Percentiles rank a stretch among this genome's conserved stretches.
phyloP scores from a whole-genome alignment of 768 basidiomycete species.

The Chalciporus piperatus region DNA sequence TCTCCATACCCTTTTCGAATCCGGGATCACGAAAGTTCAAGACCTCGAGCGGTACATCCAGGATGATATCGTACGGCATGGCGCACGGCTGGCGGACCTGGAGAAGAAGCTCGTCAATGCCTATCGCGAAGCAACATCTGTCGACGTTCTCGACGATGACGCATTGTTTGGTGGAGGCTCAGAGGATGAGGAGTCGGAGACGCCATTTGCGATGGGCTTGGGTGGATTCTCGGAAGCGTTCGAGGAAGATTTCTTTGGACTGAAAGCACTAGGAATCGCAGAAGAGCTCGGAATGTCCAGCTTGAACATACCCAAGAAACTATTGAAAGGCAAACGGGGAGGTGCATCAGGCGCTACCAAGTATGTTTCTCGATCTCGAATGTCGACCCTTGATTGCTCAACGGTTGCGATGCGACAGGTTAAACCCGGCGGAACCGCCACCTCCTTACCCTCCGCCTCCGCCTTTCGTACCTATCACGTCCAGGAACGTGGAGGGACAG shows the following conservation, averaged over 20 bases:
- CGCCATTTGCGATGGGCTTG: slow-evolving; percentile 67
- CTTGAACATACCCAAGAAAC: slow-evolving; percentile 71
- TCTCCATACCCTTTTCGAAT: slow-evolving; percentile 87
- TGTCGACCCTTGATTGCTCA: background rate
- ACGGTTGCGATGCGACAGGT: slow-evolving; percentile 33
- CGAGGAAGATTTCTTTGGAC: slow-evolving; percentile 91
- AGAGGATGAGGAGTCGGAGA: slow-evolving; percentile 62
- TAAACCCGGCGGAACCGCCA: slow-evolving; percentile 70
- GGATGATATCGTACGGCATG: slow-evolving; percentile 86
- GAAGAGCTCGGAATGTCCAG: slow-evolving; percentile 77
- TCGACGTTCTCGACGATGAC: slow-evolving; percentile 49
- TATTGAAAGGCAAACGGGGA: slow-evolving; percentile 66
- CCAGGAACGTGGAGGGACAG: slow-evolving; percentile 66
- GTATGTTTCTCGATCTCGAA: slow-evolving; percentile 38
- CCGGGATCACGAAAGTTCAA: slow-evolving; percentile 72
- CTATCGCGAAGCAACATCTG: slow-evolving; percentile 66
- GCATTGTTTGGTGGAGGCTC: slow-evolving; percentile 45
- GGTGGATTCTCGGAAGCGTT: slow-evolving; percentile 81
- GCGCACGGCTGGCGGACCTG: slow-evolving; percentile 68
- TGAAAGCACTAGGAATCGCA: slow-evolving; percentile 85
- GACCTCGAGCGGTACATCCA: slow-evolving; percentile 85
- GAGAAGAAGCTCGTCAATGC: slow-evolving; percentile 85
- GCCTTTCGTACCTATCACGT: slow-evolving; percentile 69
- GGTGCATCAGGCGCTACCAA: slow-evolving; percentile 38
- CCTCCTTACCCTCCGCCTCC: slow-evolving; percentile 85